Conservation (phyloP, 2,329 filamentous ascomycete species). For the Colletotrichum plurivorum region DNA sequence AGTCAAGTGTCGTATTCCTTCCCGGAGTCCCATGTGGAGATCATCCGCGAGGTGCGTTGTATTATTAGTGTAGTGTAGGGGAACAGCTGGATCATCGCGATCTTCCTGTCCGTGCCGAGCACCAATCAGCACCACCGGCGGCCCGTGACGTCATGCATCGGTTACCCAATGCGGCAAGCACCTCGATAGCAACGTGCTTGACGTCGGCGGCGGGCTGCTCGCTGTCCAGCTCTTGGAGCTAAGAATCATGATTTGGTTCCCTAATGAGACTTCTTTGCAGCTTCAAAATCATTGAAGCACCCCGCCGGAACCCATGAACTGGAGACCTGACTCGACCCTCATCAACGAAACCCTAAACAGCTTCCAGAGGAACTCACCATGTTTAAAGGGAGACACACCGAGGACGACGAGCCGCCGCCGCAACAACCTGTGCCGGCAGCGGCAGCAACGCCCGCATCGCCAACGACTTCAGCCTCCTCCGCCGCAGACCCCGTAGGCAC, state of each 20-base stretch:
- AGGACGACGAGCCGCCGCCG: not conserved
- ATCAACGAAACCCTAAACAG: too few species aligned
- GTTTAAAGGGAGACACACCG: too few species aligned
- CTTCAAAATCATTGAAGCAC: conserved; percentile 14
- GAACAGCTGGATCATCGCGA: conserved; percentile 6
- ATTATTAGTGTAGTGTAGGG: too few species aligned
- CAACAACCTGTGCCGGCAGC: not conserved
- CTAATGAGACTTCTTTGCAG: not conserved
- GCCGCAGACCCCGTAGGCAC: not conserved
- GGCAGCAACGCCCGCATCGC: not conserved
- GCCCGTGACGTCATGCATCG: conserved; percentile 33
- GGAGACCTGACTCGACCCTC: conserved; percentile 10
- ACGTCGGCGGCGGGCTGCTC: conserved; percentile 38
- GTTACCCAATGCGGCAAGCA: conserved; percentile 21
- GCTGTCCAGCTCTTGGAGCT: not conserved
- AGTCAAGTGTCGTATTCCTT: not conserved
- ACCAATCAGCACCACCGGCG: conserved; percentile 13
- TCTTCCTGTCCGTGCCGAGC: not conserved
- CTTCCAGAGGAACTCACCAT: too few species aligned
- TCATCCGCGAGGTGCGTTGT: conserved; percentile 12
- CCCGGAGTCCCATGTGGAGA: conserved; percentile 23
- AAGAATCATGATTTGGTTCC: conserved; percentile 10
- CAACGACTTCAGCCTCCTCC: not conserved
- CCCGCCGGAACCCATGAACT: not conserved
- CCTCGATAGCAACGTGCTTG: conserved; percentile 29